A percentile compares a stretch with the other conserved stretches of the same genome.
These are phyloP conservation scores for Cylindrotheca closterium DNA, from an alignment of 108 stramenopile species.

Conservation along the genomic window DNA sequence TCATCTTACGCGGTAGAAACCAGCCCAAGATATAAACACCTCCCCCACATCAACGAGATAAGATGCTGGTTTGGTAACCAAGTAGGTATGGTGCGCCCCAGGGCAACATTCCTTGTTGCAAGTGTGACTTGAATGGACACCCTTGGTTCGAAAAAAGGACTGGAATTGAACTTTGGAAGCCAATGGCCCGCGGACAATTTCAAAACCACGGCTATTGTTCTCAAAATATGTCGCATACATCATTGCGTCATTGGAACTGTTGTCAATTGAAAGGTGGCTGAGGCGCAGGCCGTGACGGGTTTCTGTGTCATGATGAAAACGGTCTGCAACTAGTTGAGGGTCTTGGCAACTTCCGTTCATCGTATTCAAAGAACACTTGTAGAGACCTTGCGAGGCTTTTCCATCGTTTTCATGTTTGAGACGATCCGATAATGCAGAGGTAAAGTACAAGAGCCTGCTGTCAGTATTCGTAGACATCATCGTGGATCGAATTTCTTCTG, in stretches of 20 bases:
- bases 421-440: neutral
- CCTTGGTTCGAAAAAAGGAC: neutral
- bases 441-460: neutral
- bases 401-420: neutral
- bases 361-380: neutral
- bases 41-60: neutral
- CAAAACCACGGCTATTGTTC: neutral
- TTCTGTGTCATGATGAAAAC: neutral
- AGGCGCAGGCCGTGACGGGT: neutral
- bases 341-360: neutral
- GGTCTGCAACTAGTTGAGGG: constrained; percentile 1
- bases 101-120: neutral
- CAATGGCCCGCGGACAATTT: neutral
- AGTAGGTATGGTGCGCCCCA: neutral
- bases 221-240: neutral
- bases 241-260: neutral
- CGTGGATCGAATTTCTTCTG: too few species aligned
- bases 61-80: neutral
- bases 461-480: neutral
- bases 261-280: neutral
- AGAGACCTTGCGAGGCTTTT: neutral
- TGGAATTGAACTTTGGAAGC: neutral
- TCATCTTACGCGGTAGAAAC: neutral
- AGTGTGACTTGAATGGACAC: neutral
- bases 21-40: neutral